These are phyloP conservation scores for Triticum timopheevii DNA, from an alignment of 176 grass and related monocot species.

Conservation along the genomic window DNA sequence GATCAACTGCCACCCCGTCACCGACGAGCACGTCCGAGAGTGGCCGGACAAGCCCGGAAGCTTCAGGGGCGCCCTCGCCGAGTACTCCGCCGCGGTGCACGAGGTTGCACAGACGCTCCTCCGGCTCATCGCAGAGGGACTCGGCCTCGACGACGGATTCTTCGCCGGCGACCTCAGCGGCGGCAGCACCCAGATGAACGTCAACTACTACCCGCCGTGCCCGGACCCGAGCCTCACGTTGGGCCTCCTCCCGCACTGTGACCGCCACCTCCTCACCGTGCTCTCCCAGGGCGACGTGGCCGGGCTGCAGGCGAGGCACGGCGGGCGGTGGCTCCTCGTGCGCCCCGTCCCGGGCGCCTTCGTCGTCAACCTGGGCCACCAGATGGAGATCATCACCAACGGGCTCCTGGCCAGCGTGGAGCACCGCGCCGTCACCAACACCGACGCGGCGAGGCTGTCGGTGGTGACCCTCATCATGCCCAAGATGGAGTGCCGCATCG, in stretches of 20 bases:
- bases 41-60: not conserved
- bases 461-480: constrained; percentile 43
- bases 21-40: constrained; percentile 31
- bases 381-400: constrained; percentile 55
- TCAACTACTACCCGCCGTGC: constrained; percentile 48
- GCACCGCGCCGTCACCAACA: constrained; percentile 41
- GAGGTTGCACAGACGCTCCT: constrained; percentile 37
- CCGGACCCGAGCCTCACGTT: not conserved
- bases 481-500: constrained; percentile 30
- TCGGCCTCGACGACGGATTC: not conserved
- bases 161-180: constrained; percentile 15
- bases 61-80: constrained; percentile 22
- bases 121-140: constrained; percentile 16
- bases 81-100: constrained; percentile 38
- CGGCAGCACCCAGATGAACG: constrained; percentile 16
- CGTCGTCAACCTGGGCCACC: constrained; percentile 47
- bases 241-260: not conserved
- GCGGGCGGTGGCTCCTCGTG: constrained; percentile 26
- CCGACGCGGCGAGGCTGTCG: constrained; percentile 1
- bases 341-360: constrained; percentile 26
- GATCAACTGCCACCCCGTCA: not conserved
- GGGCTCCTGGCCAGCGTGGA: constrained; percentile 50
- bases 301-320: constrained; percentile 43
- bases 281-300: constrained; percentile 34
- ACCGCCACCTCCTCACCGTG: constrained; percentile 26